These are phyloP conservation scores for Przewalskia tangutica DNA, from an alignment of 257 asterid genomes.

Conservation along the genomic window DNA sequence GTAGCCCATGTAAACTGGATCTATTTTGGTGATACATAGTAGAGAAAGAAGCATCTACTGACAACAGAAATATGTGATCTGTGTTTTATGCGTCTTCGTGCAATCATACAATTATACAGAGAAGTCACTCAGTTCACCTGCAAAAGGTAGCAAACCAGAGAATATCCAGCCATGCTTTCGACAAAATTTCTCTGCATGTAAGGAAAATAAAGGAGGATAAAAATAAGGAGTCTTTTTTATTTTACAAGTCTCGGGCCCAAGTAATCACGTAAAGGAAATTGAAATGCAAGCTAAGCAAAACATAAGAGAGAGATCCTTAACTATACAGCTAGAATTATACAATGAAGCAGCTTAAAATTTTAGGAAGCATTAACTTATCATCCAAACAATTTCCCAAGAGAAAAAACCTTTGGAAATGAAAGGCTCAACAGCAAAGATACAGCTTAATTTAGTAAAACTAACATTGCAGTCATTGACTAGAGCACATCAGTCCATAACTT, in stretches of 20 bases:
- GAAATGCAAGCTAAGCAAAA: not conserved
- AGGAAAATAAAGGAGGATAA: slow-evolving; percentile 1
- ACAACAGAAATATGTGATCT: not conserved
- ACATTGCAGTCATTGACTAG: not conserved
- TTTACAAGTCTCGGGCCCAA: not conserved
- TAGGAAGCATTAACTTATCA: not conserved
- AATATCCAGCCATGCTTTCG: slow-evolving; percentile 99
- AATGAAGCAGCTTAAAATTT: not conserved
- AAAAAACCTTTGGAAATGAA: not conserved
- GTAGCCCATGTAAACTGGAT: not conserved
- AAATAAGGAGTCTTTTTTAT: not conserved
- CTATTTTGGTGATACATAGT: not conserved
- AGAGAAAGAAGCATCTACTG: not conserved
- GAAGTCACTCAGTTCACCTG: slow-evolving; percentile 31
- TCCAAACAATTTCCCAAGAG: not conserved
- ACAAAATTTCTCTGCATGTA: slow-evolving; percentile 69
- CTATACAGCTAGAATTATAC: not conserved
- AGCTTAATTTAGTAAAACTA: not conserved
- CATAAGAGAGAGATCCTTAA: not conserved
- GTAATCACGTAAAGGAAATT: not conserved
- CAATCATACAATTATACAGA: not conserved
- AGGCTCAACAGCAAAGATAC: not conserved
- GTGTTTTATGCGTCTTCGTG: not conserved
- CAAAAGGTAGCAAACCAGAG: slow-evolving; percentile 91
- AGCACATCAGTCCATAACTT: not conserved